A percentile compares a stretch with the other conserved stretches of the same genome.
Conservation (phyloP, 2,329 filamentous ascomycete species). For the Xylaria arbuscula region DNA sequence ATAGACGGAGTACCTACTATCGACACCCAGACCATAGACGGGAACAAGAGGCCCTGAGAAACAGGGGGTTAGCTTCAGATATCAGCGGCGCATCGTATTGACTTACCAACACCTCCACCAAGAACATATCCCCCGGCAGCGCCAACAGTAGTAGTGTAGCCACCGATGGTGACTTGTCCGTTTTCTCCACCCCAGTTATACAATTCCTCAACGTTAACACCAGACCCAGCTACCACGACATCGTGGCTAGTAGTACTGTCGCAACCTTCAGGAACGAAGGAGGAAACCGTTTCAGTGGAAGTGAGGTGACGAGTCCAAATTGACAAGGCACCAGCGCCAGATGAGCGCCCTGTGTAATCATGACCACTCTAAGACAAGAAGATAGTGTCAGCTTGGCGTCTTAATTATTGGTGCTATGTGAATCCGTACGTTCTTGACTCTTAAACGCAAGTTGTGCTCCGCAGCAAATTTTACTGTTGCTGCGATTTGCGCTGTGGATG, state of each 20-base stretch:
- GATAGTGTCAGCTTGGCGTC: background rate
- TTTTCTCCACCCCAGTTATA: background rate
- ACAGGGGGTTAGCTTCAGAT: background rate
- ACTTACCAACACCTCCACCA: background rate
- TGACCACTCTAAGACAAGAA: background rate
- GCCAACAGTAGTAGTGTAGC: background rate
- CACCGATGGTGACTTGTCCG: background rate
- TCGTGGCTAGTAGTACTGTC: background rate
- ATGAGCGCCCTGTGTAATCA: background rate
- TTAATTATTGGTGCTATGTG: background rate
- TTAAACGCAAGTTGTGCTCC: background rate
- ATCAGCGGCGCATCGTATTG: background rate
- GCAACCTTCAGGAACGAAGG: background rate
- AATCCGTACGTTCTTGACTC: background rate
- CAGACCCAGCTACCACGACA: background rate
- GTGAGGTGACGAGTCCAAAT: background rate
- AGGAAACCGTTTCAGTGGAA: background rate
- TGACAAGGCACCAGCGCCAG: background rate
- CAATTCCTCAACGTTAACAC: background rate
- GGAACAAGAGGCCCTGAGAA: background rate
- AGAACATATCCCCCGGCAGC: background rate
- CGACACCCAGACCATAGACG: background rate
- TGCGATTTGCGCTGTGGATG: background rate
- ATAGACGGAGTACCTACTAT: background rate
- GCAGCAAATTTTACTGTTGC: background rate